Evolutionary conservation across 306 rosid species (phyloP).

Genomic region (Trifolium fragiferum): DNA sequence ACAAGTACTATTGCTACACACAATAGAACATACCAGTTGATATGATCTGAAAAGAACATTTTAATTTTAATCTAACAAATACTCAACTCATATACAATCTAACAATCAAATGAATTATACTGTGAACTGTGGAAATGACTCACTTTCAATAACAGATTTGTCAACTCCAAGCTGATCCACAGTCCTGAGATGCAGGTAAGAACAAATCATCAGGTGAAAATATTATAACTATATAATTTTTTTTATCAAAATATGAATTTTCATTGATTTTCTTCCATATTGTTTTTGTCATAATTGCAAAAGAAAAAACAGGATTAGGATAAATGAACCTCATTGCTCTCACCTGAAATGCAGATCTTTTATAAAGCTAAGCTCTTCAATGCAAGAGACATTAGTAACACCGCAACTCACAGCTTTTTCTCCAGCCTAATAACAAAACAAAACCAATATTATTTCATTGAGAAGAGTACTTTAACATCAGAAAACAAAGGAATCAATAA

Average conservation of each 20-base stretch:
- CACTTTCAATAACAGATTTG: conserved; percentile 63
- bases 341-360: conserved; percentile 78
- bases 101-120: conserved; percentile 25
- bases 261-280: not conserved
- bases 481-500: not conserved
- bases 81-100: conserved; percentile 7
- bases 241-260: not conserved
- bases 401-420: conserved; percentile 96
- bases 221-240: not conserved
- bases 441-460: conserved; percentile 29
- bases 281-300: conserved; percentile 4
- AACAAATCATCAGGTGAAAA: conserved; percentile 26
- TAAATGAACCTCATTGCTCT: conserved; percentile 35
- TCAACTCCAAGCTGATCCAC: conserved; percentile 78
- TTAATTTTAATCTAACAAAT: not conserved
- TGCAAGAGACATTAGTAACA: conserved; percentile 60
- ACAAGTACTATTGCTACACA: conserved; percentile 1
- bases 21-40: not conserved
- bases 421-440: conserved; percentile 68
- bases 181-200: conserved; percentile 50
- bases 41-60: not conserved
- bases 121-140: conserved; percentile 44
- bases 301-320: not conserved
- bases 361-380: conserved; percentile 77
- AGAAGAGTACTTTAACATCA: conserved; percentile 2